Conservation (phyloP, 2,329 filamentous ascomycete genomes). For the Periconia sp. region DNA sequence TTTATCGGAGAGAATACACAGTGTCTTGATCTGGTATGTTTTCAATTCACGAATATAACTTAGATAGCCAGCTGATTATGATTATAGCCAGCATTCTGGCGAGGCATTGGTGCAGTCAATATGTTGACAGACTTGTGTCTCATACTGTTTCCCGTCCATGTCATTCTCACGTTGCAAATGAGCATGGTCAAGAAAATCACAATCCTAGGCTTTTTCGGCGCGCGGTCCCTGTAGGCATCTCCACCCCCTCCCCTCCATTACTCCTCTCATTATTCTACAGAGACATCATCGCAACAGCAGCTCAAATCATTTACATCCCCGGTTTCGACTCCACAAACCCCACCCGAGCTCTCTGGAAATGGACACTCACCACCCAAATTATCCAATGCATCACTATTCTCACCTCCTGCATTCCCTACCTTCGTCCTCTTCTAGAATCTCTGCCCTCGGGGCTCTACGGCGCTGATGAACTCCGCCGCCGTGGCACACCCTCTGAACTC, state of each 20-base stretch:
- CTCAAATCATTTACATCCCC: constrained; percentile 38
- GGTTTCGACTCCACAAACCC: constrained; percentile 33
- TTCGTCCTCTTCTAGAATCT: constrained; percentile 42
- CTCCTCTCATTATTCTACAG: constrained; percentile 14
- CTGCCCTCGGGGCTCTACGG: constrained; percentile 41
- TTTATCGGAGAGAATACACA: constrained; percentile 16
- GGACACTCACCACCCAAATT: constrained; percentile 41
- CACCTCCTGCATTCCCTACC: constrained; percentile 43
- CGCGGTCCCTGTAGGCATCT: constrained; percentile 33
- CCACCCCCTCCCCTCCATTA: not conserved
- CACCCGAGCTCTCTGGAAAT: constrained; percentile 41
- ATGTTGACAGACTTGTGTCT: constrained; percentile 42
- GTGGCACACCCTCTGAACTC: constrained; percentile 34
- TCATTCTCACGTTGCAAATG: constrained; percentile 44
- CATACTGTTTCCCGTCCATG: constrained; percentile 40
- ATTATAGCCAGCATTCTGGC: constrained; percentile 37
- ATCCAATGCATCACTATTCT: constrained; percentile 44
- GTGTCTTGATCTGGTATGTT: constrained; percentile 35
- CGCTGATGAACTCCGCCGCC: constrained; percentile 39
- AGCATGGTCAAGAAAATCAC: constrained; percentile 40
- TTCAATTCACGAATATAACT: not conserved
- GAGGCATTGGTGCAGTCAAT: constrained; percentile 35
- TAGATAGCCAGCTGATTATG: constrained; percentile 5
- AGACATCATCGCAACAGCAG: constrained; percentile 39
- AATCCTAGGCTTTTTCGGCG: constrained; percentile 41